Evolutionary conservation across 2,329 filamentous ascomycete species (phyloP), one percentile per base, ranked within the genome.

Genomic region (Mollisia scopiformis): DNA sequence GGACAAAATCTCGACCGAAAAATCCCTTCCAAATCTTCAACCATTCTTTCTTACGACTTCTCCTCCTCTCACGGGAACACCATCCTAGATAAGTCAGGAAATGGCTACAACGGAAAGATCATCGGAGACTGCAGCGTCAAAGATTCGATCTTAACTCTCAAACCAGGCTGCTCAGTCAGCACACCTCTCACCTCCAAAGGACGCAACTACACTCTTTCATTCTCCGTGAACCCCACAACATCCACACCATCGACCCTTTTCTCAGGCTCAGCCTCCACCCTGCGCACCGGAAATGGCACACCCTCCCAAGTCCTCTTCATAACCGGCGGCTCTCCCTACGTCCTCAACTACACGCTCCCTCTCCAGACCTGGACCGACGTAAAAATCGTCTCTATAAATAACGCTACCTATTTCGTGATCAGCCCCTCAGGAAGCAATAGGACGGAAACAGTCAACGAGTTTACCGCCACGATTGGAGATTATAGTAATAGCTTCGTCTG

Each of bases 161-260:
- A 69, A 3, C 61, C 72, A 0, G 62, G 70, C 0, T 85, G 83
- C 66, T 71, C 72, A 2, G 59, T 84, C 1, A 71, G 61, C 1
- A 84, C 82, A 0, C 82, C 82, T 0, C 69, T 84, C 8, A 71
- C 71, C 0, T 82, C 80, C 33, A 87, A 87, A 68, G 84, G 84
- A 2, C 76, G 82, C 59, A 76, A 85, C 66, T 87, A 87, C 69
- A 84, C 80, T 0, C 75, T 87, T 1, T 76, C 78, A 0, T 75
- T 86, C 14, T 72, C 75, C 0, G 65, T 82, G n/a, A 68, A 73
- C 1, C 72, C 77, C 0, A 66, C 65, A 0, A 69, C 71, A 13
- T 58, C 66, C 2, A 72, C 68, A 1, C 77, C 78, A 31, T 77
- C 76, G 0, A 77, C 73, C 2, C 69, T 82, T 19, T 71, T 82